Evolutionary conservation across 306 rosid species (phyloP).

Genomic region (Casuarina cunninghamiana): DNA sequence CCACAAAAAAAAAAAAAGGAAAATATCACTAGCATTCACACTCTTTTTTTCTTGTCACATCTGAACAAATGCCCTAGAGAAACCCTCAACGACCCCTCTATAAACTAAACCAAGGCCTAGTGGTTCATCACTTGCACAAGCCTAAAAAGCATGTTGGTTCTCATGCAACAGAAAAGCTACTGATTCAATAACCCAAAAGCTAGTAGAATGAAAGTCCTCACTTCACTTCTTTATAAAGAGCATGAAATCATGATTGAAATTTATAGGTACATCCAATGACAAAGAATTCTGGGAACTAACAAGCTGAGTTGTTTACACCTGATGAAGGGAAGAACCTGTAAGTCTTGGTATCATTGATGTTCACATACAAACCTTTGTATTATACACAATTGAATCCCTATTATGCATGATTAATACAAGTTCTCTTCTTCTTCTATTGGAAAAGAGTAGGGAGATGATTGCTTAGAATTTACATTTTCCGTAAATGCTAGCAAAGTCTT

Average conservation of each 20-base stretch:
- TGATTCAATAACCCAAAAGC: background rate
- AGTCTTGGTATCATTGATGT: background rate
- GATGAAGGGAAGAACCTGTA: background rate
- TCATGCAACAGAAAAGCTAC: background rate
- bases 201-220: background rate
- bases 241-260: too few relatives aligned
- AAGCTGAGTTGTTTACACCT: background rate
- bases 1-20: background rate
- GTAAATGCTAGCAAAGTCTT: too few relatives aligned
- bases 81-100: background rate
- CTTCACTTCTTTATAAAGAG: background rate
- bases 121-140: background rate
- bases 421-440: background rate
- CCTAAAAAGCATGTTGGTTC: background rate
- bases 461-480: background rate
- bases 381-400: background rate
- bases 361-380: background rate
- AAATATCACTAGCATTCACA: background rate
- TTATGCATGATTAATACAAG: background rate
- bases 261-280: too few relatives aligned
- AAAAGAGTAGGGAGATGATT: background rate
- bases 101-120: background rate
- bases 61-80: background rate
- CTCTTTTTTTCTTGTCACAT: background rate
- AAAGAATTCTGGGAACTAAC: too few relatives aligned